Conservation (phyloP, 1,139 yeast species). For the Pneumocystis sp. region DNA sequence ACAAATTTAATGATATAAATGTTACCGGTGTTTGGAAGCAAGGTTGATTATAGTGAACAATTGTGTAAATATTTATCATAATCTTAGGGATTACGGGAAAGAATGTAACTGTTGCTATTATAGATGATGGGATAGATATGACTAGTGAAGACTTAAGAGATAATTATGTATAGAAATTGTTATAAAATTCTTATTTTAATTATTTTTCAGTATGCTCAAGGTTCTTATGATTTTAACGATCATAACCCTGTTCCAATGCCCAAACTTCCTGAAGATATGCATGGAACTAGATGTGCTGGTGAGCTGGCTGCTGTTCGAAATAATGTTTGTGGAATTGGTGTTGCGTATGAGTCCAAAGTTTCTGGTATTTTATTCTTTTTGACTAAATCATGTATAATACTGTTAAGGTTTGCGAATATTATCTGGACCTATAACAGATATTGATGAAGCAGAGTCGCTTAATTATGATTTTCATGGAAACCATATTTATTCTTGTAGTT, state of each 20-base stretch:
- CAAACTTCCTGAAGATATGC: constrained; percentile 65
- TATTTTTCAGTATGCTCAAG: constrained; percentile 39
- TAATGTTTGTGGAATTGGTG: constrained; percentile 85
- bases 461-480: constrained; percentile 61
- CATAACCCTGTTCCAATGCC: constrained; percentile 68
- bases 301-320: constrained; percentile 81
- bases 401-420: constrained; percentile 39
- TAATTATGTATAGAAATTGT: constrained; percentile 29
- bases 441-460: constrained; percentile 83
- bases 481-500: constrained; percentile 90
- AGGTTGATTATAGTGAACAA: constrained; percentile 8
- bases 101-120: constrained; percentile 70
- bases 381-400: not conserved
- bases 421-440: constrained; percentile 63
- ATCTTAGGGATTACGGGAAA: constrained; percentile 52
- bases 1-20: constrained; percentile 74
- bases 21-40: constrained; percentile 75
- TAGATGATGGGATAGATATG: constrained; percentile 89
- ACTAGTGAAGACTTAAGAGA: constrained; percentile 55
- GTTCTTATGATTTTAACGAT: constrained; percentile 84
- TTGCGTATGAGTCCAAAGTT: constrained; percentile 73
- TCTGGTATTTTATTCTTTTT: constrained; percentile 42
- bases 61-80: not conserved
- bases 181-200: not conserved
- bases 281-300: constrained; percentile 97